Evolutionary conservation across 306 rosid genomes (phyloP).

Genomic region (Rosa multiflora): DNA sequence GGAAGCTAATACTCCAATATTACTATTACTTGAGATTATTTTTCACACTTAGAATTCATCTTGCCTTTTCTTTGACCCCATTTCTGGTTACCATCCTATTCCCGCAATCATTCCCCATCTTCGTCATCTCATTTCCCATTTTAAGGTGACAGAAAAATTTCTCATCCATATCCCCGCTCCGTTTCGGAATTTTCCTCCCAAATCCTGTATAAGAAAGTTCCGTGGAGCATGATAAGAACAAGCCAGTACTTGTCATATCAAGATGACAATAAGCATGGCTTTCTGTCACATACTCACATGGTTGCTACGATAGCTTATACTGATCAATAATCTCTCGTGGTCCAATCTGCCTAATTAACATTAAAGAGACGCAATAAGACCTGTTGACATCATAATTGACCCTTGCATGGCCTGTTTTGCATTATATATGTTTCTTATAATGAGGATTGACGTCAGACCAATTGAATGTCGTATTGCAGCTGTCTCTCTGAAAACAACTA

Average conservation of each 20-base stretch:
- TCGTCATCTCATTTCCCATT: no score
- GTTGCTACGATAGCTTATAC: neutral
- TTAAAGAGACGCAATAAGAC: neutral
- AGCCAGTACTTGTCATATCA: neutral
- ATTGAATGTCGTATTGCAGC: conserved; percentile 3
- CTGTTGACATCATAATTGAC: conserved; percentile 30
- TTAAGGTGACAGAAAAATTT: no score
- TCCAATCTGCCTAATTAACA: conserved; percentile 9
- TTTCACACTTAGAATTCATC: no score
- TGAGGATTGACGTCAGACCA: conserved; percentile 12
- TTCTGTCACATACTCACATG: neutral
- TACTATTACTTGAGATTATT: no score
- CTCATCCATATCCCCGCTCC: no score
- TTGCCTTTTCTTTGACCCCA: no score
- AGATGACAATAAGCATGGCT: neutral
- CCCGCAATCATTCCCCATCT: no score
- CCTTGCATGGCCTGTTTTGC: conserved; percentile 14
- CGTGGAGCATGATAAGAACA: neutral
- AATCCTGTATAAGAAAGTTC: no score
- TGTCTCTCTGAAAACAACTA: conserved; percentile 15
- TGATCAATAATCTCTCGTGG: conserved; percentile 20
- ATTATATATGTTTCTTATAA: neutral
- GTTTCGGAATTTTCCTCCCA: no score
- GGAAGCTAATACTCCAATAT: no score
- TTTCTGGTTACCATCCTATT: no score